Evolutionary conservation across 176 grass and related monocot genomes (phyloP).

Genomic region (Aegilops speltoides): DNA sequence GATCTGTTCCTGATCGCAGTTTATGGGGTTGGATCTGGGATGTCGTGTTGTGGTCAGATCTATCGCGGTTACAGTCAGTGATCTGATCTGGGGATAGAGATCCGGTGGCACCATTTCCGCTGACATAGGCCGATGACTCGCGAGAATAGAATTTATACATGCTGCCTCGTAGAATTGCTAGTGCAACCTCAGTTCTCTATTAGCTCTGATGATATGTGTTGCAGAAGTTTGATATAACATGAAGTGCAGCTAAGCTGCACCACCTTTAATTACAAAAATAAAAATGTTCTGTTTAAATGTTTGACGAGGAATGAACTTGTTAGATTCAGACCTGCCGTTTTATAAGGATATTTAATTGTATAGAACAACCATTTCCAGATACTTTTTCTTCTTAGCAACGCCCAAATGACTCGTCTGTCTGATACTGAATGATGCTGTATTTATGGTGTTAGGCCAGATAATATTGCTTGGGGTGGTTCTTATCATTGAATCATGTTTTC

Average conservation of each 20-base stretch:
- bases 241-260: neutral
- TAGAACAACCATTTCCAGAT: neutral
- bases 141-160: neutral
- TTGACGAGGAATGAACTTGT: neutral
- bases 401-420: neutral
- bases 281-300: neutral
- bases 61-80: neutral
- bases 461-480: neutral
- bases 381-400: neutral
- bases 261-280: neutral
- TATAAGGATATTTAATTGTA: neutral
- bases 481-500: neutral
- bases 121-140: neutral
- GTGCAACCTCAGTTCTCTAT: neutral
- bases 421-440: neutral
- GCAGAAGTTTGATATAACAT: neutral
- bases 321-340: neutral
- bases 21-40: constrained; percentile 29
- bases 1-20: neutral
- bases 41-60: neutral
- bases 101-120: neutral
- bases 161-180: neutral
- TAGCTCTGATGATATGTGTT: neutral
- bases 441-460: neutral
- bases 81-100: constrained; percentile 7